Evolutionary conservation across 1,284 basidiomycete species (phyloP), one percentile per base, ranked within the genome.

Genomic region (Sanguinoderma infundibulare): DNA sequence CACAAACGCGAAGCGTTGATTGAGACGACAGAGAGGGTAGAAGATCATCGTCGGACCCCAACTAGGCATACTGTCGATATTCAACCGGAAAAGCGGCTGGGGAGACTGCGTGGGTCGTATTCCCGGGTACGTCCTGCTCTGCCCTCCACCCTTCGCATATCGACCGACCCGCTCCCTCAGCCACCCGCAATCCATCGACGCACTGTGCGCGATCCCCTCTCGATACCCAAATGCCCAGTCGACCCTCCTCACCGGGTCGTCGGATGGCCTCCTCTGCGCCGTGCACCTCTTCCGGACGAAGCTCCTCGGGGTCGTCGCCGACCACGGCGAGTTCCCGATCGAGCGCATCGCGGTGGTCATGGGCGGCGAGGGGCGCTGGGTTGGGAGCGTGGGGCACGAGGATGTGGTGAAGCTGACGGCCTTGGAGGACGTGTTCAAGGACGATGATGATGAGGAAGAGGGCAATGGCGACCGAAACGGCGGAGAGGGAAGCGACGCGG

Each of bases 321-420:
- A 96, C 69, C 95, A 98, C 69, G 92, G 92, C 9, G 89, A 92
- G 62, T 94, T 94, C 77, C 96, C 96, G 2, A 88, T 98, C 50
- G 96, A 98, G 76, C 84, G 94, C 32, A 89, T 98, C 57, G 87
- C 85, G 32, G 78, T 92, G 26, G 78, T 81, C 59, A 72, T 74
- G 61, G 81, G 79, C 61, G 79, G 83, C 1, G 81, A 85, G 64
- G 82, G 82, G 5, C 86, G 86, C 75, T 96, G 95, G 91, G 83
- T 97, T 17, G 96, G 89, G n/a, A 96, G 94, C 73, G 92, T 90
- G n/a, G 94, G 93, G 17, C 96, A 98, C 71, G 95, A 97, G 66
- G 92, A 96, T 64, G 81, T 87, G 32, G 74, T 98, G 66, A 91
- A 91, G 73, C 77, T 98, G 76, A 97, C 94, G 26, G 91, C 97